phyloP scores from a whole-genome alignment of 495 filamentous ascomycete genomes.

The Glarea lozoyensis region DNA sequence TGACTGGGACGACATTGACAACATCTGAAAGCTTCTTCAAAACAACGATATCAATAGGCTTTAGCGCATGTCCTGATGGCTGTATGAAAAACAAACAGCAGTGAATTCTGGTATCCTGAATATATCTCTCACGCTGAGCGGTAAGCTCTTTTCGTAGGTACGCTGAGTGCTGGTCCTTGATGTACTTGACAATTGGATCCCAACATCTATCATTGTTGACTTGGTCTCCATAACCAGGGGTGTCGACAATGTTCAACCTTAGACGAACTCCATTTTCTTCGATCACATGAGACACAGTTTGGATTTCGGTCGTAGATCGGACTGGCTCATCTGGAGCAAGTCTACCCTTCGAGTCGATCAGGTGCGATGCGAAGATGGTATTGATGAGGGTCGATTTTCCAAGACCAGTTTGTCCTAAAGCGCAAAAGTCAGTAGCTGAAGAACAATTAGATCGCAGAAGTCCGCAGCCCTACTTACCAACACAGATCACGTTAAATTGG shows the following conservation, averaged over 20 bases:
- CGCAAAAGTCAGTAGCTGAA: conserved; percentile 24
- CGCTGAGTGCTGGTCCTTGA: conserved; percentile 99
- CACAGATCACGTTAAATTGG: conserved; percentile 99
- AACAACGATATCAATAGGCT: conserved; percentile 99
- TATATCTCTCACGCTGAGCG: conserved; percentile 98
- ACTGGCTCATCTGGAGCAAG: conserved; percentile 85
- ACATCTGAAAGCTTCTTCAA: conserved; percentile 98
- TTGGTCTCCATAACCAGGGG: conserved; percentile 94
- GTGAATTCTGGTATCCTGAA: conserved; percentile 97
- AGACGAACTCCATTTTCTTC: conserved; percentile 99
- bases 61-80: conserved; percentile 91
- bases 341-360: conserved; percentile 97
- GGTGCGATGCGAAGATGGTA: conserved; percentile 99
- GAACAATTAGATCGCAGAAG: background rate
- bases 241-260: conserved; percentile 94
- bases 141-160: conserved; percentile 99
- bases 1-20: conserved; percentile 97
- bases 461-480: conserved; percentile 70
- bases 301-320: conserved; percentile 94
- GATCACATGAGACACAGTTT: conserved; percentile 95
- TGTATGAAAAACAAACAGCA: conserved; percentile 99
- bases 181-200: conserved; percentile 99
- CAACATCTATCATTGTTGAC: conserved; percentile 99
- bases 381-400: conserved; percentile 99
- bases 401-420: conserved; percentile 91